Conservation (phyloP, 768 basidiomycete genomes). For the Calocera viscosa region DNA sequence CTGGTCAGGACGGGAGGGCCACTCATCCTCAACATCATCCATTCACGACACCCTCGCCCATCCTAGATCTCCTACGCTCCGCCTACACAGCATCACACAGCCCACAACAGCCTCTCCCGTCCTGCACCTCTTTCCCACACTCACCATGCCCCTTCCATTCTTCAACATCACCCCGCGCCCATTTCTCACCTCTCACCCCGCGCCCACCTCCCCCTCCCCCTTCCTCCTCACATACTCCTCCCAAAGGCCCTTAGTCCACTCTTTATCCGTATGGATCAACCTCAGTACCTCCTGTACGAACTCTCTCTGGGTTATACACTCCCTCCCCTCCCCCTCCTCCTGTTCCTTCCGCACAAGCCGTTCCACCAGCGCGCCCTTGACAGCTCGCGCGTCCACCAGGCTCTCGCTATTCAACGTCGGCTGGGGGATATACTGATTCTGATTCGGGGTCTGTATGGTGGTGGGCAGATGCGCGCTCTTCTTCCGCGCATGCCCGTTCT, state of each 20-base stretch:
- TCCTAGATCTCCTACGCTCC: no score
- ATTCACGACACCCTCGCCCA: no score
- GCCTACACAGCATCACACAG: no score
- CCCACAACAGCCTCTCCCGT: no score
- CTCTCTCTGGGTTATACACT: neutral
- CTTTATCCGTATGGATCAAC: neutral
- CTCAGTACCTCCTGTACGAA: constrained; percentile 6
- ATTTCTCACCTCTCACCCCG: no score
- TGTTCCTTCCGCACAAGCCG: neutral
- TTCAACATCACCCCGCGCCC: no score
- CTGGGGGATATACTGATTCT: constrained; percentile 5
- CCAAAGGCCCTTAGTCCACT: neutral
- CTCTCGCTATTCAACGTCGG: neutral
- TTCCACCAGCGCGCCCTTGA: neutral
- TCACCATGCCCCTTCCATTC: no score
- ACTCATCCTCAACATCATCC: no score
- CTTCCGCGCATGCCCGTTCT: constrained; percentile 3
- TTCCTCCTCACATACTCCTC: neutral
- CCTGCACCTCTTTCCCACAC: no score
- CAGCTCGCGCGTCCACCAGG: neutral
- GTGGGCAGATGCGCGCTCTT: neutral
- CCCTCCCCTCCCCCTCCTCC: neutral
- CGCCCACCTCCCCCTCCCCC: neutral
- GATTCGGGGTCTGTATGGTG: neutral
- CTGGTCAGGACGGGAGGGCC: no score